Conservation (phyloP, 2,329 filamentous ascomycete species). For the Aspergillus awamori region DNA sequence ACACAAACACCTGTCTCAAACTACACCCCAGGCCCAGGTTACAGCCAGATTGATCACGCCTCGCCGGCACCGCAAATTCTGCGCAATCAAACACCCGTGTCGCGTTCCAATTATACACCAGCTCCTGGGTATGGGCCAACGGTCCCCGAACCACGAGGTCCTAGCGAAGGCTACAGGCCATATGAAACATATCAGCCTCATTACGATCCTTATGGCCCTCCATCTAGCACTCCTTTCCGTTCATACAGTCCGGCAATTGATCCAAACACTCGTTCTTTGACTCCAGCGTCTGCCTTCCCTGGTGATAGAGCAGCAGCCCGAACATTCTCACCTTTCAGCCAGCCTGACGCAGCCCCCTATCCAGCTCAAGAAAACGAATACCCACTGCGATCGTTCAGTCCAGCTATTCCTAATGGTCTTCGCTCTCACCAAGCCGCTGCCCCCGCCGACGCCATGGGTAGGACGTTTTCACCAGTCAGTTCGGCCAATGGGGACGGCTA, state of each 20-base stretch:
- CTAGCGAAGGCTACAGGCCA: conserved; percentile 10
- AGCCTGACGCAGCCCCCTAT: conserved; percentile 9
- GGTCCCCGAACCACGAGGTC: conserved; percentile 6
- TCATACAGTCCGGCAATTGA: conserved; percentile 25
- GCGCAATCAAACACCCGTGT: conserved; percentile 18
- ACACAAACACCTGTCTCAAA: conserved; percentile 13
- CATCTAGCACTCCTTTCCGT: conserved; percentile 21
- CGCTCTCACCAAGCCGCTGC: conserved; percentile 18
- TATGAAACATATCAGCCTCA: conserved; percentile 12
- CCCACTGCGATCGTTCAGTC: conserved; percentile 21
- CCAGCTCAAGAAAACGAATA: conserved; percentile 19
- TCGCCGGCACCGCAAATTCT: not conserved
- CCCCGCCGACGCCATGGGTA: conserved; percentile 19
- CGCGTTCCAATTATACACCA: conserved; percentile 15
- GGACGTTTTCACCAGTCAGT: conserved; percentile 22
- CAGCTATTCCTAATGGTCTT: conserved; percentile 14
- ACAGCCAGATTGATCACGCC: not conserved
- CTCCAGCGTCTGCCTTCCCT: conserved; percentile 17
- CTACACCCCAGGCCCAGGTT: not conserved
- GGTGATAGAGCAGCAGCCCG: conserved; percentile 12
- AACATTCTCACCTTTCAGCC: conserved; percentile 14
- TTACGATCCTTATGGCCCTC: conserved; percentile 5
- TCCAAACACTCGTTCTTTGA: conserved; percentile 25
- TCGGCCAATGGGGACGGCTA: not conserved
- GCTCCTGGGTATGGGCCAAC: conserved; percentile 11